Evolutionary conservation across 2,329 filamentous ascomycete species (phyloP), one percentile per base, ranked within the genome.

Genomic region (Xylaria sp.): DNA sequence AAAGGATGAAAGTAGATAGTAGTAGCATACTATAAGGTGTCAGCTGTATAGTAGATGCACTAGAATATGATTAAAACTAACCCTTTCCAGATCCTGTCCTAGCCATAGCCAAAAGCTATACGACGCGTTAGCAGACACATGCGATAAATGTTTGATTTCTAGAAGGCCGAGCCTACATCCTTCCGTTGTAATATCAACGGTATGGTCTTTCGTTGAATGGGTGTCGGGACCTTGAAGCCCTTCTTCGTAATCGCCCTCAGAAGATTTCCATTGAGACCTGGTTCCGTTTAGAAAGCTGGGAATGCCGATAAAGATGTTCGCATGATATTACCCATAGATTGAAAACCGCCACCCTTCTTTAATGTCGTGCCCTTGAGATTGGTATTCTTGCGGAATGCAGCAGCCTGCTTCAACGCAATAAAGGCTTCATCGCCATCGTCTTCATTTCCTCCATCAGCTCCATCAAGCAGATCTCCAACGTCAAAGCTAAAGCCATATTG

Each of bases 311-410:
- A 49, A 31, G 10, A 26, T 46, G 26, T 36, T 10, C 36, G 7
- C 20, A 81, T 36, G 54, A 26, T 46, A 26, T 63, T 67, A 90
- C 88, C 92, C 94, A 99, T 97, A 56, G 93, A 91, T 80, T 99
- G 96, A 78, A 99, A 99, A 61, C 95, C 96, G 76, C 96, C 96
- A 44, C 94, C 93, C 81, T 98, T 99, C 84, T 97, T 97, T 38
- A 93, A 92, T 2, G 90, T 91, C 71, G 92, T 92, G 23, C 93
- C 93, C 80, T 95, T 96, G 7, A 96, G 75, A 77, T 94, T 96
- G 10, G 91, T 87, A 0, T 89, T 84, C 78, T 97, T 98, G 70
- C 95, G 86, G 78, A 97, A 97, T 4, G 92, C 93, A 17, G 93
- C 93, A 3, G 93, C 91, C 79, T 97, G 94, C 75, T 92, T 89